Evolutionary conservation across 306 rosid genomes (phyloP).

Genomic region (Pterocarpus macrocarpus): DNA sequence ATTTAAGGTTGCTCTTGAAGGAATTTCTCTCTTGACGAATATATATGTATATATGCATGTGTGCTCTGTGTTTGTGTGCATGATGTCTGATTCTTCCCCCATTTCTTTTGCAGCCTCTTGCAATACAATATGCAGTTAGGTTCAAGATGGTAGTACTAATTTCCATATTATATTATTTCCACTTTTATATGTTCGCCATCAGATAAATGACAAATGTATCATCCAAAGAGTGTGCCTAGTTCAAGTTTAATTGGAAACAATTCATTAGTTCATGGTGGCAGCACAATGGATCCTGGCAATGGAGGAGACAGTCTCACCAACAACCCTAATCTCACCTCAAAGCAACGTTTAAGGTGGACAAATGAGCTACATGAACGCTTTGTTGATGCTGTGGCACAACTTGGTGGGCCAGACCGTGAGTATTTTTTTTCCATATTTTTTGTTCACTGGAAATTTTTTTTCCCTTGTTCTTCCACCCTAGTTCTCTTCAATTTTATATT

Average conservation of each 20-base stretch:
- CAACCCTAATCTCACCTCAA: constrained; percentile 78
- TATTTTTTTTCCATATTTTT: constrained; percentile 41
- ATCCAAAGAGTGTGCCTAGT: constrained; percentile 62
- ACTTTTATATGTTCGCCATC: constrained; percentile 37
- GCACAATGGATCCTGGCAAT: constrained; percentile 72
- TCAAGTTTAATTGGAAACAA: constrained; percentile 60
- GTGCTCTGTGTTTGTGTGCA: neutral
- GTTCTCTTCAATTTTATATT: constrained; percentile 27
- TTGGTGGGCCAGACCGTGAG: constrained; percentile 99
- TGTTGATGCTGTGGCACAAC: constrained; percentile 96
- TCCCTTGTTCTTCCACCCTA: constrained; percentile 7
- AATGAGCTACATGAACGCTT: constrained; percentile 96
- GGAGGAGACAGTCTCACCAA: constrained; percentile 71
- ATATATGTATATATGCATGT: no score
- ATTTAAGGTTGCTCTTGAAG: constrained; percentile 26
- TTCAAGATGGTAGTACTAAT: constrained; percentile 33
- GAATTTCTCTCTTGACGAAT: constrained; percentile 22
- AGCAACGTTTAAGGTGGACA: constrained; percentile 95
- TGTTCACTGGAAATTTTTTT: constrained; percentile 39
- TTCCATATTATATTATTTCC: constrained; percentile 39
- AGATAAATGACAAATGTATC: constrained; percentile 84
- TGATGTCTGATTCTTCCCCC: constrained; percentile 16
- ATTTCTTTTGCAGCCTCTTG: constrained; percentile 7
- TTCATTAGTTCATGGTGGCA: constrained; percentile 66
- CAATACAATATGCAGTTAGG: constrained; percentile 26